phyloP scores from a whole-genome alignment of 1,139 yeast species.

The Hansenula sp. region DNA sequence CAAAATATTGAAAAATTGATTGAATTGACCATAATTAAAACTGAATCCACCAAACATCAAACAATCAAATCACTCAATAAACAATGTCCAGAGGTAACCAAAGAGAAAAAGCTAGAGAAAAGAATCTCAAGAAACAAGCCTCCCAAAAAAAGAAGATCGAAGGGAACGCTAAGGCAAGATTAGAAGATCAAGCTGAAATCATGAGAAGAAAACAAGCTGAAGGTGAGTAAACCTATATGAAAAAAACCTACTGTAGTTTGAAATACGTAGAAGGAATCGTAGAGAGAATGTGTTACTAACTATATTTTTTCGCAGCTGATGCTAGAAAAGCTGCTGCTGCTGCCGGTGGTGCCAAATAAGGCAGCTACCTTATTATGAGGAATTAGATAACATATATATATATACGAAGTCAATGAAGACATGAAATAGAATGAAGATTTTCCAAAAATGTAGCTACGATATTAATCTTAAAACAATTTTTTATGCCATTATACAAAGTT shows the following conservation, averaged over 20 bases:
- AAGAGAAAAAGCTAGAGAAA: conserved; percentile 89
- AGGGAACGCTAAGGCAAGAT: conserved; percentile 81
- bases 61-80: not conserved
- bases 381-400: not conserved
- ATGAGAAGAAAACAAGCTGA: conserved; percentile 85
- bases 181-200: conserved; percentile 84
- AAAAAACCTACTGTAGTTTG: not conserved
- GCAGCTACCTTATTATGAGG: too few species aligned
- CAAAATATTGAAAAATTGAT: too few species aligned
- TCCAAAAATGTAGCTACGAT: not conserved
- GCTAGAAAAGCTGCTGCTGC: conserved; percentile 50
- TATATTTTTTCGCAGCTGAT: conserved; percentile 44
- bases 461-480: not conserved
- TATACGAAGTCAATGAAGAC: conserved; percentile 2
- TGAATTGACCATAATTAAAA: too few species aligned
- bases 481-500: conserved; percentile 1
- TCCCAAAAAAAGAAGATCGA: conserved; percentile 59
- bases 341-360: not conserved
- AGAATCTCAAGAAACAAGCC: conserved; percentile 72
- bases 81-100: conserved; percentile 94
- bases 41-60: not conserved
- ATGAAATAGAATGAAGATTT: not conserved
- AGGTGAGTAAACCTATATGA: conserved; percentile 45
- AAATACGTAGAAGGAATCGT: not conserved
- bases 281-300: conserved; percentile 3